Conservation (phyloP, 2,329 filamentous ascomycete genomes). For the Domatiomyces catenatus region DNA sequence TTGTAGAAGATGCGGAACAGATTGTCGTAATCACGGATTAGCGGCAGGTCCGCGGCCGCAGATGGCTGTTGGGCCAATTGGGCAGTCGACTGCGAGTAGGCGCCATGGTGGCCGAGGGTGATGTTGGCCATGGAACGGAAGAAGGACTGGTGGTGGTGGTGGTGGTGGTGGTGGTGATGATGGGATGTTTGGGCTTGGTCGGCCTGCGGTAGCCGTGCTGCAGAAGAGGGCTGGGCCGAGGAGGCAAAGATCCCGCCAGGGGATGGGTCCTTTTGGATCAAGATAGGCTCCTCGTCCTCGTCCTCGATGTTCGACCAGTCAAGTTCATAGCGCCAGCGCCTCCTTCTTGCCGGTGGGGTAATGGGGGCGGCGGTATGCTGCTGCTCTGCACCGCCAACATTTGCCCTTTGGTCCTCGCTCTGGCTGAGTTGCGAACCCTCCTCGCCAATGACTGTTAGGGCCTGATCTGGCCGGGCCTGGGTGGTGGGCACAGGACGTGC, state of each 20-base stretch:
- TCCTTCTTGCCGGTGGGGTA: slow-evolving; percentile 31
- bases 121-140: slow-evolving; percentile 81
- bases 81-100: slow-evolving; percentile 37
- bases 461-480: slow-evolving; percentile 17
- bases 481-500: slow-evolving; percentile 19
- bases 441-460: slow-evolving; percentile 40
- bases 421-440: slow-evolving; percentile 26
- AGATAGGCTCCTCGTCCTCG: slow-evolving; percentile 68
- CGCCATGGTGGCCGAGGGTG: slow-evolving; percentile 28
- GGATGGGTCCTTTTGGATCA: slow-evolving; percentile 36
- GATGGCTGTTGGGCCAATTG: slow-evolving; percentile 38
- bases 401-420: background rate
- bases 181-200: background rate
- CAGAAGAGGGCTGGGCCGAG: slow-evolving; percentile 7
- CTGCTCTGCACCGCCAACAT: slow-evolving; percentile 1
- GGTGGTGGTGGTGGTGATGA: slow-evolving; percentile 35
- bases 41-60: slow-evolving; percentile 50
- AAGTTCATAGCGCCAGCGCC: slow-evolving; percentile 74
- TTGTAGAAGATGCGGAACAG: slow-evolving; percentile 95
- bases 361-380: background rate
- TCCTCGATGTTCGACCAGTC: slow-evolving; percentile 55
- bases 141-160: slow-evolving; percentile 50
- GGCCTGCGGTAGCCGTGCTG: slow-evolving; percentile 31
- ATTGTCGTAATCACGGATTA: slow-evolving; percentile 86
- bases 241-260: slow-evolving; percentile 6